Base-by-base conservation (phyloP, 2,329 filamentous ascomycete genomes). In the Hymenoscyphus scutula region DNA sequence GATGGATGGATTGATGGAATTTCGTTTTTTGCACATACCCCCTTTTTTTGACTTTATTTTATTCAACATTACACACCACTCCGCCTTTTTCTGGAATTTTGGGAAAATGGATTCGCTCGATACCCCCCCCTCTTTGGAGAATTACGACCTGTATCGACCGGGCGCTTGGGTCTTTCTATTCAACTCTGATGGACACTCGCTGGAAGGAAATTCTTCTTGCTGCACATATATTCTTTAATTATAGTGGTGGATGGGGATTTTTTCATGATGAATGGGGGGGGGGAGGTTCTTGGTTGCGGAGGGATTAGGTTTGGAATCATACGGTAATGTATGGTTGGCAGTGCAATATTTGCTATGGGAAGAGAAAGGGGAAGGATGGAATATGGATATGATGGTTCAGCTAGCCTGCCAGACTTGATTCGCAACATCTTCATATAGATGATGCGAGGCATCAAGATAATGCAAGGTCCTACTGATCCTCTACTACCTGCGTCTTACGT, bases 21-120 rank as follows among this genome's bases (percentile, higher is more conserved):
- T 54, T 45, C 32, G n/a, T 55, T 55, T 64, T 56, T 29, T 68
- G 64, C 66, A 67, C 65, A 68, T 68, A 68, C 56, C 53, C 53
- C 25, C 38, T 41, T 23, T 51, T 51, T 60, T 62, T n/a, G n/a
- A 32, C 32, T 57, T 62, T 64, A 48, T 54, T 37, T 60, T 51
- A 59, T 65, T 65, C 65, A 60, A 64, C 65, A 64, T 54, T 30
- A 56, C 61, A 56, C 64, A 56, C 65, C 57, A 63, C 55, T 60
- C 54, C 41, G 41, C 41, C 27, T 51, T 58, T 58, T 32, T 32
- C 58, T 29, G 59, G 19, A 17, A 32, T 34, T 56, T 32, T 53
- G 37, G 41, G 32, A 45, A 56, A 57, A 25, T 25, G 53, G 34
- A 17, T 53, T n/a, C 37, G 41, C 30, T 56, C 53, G 59, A 61